phyloP scores from a whole-genome alignment of 768 basidiomycete species.

The Auricularia cornea region DNA sequence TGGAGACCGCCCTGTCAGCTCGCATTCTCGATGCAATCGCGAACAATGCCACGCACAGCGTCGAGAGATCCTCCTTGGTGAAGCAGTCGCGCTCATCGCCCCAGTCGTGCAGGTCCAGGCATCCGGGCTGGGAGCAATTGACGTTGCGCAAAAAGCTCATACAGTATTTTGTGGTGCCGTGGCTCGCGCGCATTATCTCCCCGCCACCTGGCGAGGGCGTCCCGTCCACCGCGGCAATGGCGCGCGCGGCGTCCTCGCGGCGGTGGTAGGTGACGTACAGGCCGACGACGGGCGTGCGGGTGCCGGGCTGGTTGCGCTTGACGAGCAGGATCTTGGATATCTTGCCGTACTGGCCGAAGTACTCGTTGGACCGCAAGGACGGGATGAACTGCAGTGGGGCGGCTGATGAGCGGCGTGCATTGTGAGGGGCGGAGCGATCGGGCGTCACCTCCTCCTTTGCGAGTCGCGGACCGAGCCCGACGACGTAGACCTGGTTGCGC shows the following conservation, averaged over 20 bases:
- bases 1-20: conserved; percentile 20
- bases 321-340: conserved; percentile 91
- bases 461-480: conserved; percentile 88
- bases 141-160: conserved; percentile 86
- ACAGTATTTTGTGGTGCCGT: conserved; percentile 97
- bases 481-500: conserved; percentile 91
- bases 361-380: conserved; percentile 87
- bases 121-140: conserved; percentile 77
- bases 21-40: conserved; percentile 1
- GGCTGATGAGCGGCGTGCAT: neutral
- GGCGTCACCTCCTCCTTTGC: conserved; percentile 87
- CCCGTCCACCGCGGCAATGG: conserved; percentile 89
- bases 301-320: conserved; percentile 74
- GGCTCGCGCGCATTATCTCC: conserved; percentile 85
- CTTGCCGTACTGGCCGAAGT: conserved; percentile 98
- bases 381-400: conserved; percentile 60
- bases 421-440: neutral
- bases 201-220: conserved; percentile 83
- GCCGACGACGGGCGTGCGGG: conserved; percentile 71
- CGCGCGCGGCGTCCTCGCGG: conserved; percentile 88
- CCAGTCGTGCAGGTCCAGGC: conserved; percentile 96
- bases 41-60: conserved; percentile 48
- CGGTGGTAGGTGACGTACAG: conserved; percentile 94
- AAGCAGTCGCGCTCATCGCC: conserved; percentile 98
- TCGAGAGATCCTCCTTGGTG: conserved; percentile 92